Evolutionary conservation across 352 stramenopile species (phyloP).

Genomic region (Phytophthora constricta): DNA sequence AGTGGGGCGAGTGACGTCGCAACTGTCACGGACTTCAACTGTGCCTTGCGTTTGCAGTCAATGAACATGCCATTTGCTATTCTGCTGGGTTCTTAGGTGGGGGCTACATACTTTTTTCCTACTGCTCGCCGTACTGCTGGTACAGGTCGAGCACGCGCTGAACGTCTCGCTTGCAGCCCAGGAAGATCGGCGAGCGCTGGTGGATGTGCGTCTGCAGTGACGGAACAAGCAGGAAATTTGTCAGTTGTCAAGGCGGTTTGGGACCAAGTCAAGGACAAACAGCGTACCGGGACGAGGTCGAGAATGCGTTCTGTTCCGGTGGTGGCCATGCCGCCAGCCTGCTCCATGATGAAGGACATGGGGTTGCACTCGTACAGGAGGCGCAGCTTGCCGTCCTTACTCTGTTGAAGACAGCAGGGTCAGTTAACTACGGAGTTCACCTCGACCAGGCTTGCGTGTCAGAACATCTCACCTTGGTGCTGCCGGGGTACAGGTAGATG

Average conservation of each 20-base stretch:
- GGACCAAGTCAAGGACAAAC: constrained; percentile 9
- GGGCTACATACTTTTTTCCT: too few relatives aligned
- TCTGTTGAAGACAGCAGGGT: constrained; percentile 24
- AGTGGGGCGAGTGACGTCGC: constrained; percentile 29
- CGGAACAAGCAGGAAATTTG: constrained; percentile 2
- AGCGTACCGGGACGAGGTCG: constrained; percentile 90
- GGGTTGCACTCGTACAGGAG: constrained; percentile 98
- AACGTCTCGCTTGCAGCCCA: constrained; percentile 92
- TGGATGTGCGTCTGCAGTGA: constrained; percentile 90
- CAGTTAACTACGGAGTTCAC: constrained; percentile 21
- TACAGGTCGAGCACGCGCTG: constrained; percentile 81
- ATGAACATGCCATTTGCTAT: neutral
- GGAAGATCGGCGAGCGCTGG: constrained; percentile 97
- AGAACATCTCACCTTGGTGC: constrained; percentile 84
- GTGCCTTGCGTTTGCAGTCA: neutral
- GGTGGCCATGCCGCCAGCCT: constrained; percentile 95
- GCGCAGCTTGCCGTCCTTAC: constrained; percentile 94
- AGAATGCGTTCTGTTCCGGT: constrained; percentile 94
- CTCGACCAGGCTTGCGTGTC: too few relatives aligned
- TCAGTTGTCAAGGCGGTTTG: constrained; percentile 9
- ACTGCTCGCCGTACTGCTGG: constrained; percentile 44
- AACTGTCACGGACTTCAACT: constrained; percentile 30
- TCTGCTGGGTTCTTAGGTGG: neutral
- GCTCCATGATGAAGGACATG: constrained; percentile 98
- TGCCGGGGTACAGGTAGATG: constrained; percentile 97